Conservation (phyloP, 1,284 basidiomycete species). For the Trichosporon asahii region DNA sequence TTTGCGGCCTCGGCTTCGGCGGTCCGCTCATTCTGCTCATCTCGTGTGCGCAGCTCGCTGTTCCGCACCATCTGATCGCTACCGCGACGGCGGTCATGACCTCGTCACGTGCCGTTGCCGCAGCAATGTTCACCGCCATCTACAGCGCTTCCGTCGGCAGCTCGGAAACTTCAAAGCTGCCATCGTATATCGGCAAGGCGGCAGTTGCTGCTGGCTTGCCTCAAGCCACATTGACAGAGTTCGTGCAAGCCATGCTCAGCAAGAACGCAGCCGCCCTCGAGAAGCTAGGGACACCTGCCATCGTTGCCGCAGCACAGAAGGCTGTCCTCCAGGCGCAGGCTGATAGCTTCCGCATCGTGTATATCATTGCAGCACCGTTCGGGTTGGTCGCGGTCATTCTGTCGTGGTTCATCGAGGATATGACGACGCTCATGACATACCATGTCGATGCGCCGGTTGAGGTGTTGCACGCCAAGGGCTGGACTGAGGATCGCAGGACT, state of each 20-base stretch:
- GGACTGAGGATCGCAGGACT: background rate
- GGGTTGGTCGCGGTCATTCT: slow-evolving; percentile 14
- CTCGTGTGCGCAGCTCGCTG: slow-evolving; percentile 25
- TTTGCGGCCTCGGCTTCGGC: slow-evolving; percentile 28
- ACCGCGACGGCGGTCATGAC: slow-evolving; percentile 26
- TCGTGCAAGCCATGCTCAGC: slow-evolving; percentile 12
- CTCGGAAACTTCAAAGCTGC: slow-evolving; percentile 18
- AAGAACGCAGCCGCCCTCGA: background rate
- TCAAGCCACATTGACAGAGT: slow-evolving; percentile 11
- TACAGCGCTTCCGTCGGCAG: slow-evolving; percentile 21
- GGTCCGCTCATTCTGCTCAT: slow-evolving; percentile 29
- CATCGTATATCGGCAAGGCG: slow-evolving; percentile 18
- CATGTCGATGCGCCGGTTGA: slow-evolving; percentile 19
- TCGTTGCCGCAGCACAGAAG: slow-evolving; percentile 13
- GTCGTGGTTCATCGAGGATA: slow-evolving; percentile 14
- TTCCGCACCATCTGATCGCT: slow-evolving; percentile 30
- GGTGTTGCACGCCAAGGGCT: slow-evolving; percentile 16
- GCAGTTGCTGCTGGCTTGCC: slow-evolving; percentile 23
- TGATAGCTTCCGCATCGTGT: slow-evolving; percentile 16
- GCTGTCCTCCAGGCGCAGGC: slow-evolving; percentile 8
- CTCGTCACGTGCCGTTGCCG: slow-evolving; percentile 24
- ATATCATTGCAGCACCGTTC: slow-evolving; percentile 18
- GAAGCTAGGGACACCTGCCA: slow-evolving; percentile 3
- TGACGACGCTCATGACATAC: slow-evolving; percentile 16
- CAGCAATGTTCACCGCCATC: slow-evolving; percentile 23